These are phyloP conservation scores for Fibroporia radiculosa DNA, from an alignment of 768 basidiomycete genomes.

Conservation along the genomic window DNA sequence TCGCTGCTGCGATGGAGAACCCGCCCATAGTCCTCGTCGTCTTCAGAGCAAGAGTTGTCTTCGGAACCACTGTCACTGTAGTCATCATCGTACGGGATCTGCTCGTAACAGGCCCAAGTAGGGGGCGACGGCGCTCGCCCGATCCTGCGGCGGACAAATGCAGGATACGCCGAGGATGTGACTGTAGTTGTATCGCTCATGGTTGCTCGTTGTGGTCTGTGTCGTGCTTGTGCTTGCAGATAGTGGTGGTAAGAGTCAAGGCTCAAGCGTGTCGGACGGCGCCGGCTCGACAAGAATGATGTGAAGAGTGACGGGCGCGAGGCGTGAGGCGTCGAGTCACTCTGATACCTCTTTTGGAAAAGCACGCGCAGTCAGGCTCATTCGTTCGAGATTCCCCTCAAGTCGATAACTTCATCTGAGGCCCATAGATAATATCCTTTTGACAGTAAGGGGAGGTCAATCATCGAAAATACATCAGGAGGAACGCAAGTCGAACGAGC, in stretches of 20 bases:
- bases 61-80: slow-evolving; percentile 47
- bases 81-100: slow-evolving; percentile 67
- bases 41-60: slow-evolving; percentile 65
- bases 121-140: slow-evolving; percentile 79
- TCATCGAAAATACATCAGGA: no score
- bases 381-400: no score
- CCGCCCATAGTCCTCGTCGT: slow-evolving; percentile 54
- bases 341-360: slow-evolving; percentile 6
- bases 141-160: slow-evolving; percentile 63
- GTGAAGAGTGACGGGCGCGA: slow-evolving; percentile 13
- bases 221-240: slow-evolving; percentile 2
- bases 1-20: slow-evolving; percentile 19
- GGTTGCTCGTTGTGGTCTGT: slow-evolving; percentile 4
- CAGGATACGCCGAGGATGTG: slow-evolving; percentile 17
- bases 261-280: slow-evolving; percentile 11
- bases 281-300: slow-evolving; percentile 9
- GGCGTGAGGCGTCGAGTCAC: slow-evolving; percentile 21
- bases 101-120: slow-evolving; percentile 88
- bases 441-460: no score
- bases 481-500: no score
- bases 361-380: no score
- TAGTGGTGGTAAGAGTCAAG: slow-evolving; percentile 16
- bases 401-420: no score
- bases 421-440: no score
- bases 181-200: slow-evolving; percentile 17